Evolutionary conservation across 192 early-diverging fungal species (phyloP), one percentile per base, ranked within the genome.

Genomic region (Phycomyces blakesleeanus): DNA sequence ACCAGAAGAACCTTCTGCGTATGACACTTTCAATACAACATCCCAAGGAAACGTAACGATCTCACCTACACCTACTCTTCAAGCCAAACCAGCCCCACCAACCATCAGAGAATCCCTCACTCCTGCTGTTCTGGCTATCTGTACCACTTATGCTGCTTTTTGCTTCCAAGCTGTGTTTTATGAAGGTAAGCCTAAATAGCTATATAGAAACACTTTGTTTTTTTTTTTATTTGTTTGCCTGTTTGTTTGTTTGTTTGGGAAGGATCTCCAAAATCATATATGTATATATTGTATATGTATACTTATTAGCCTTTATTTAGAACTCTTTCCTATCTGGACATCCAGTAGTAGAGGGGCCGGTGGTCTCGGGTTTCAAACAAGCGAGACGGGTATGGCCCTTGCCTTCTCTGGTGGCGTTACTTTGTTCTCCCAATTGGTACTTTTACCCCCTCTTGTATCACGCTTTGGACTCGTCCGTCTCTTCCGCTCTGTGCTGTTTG

Each of bases 311-410:
- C 8, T 15, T 15, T 47, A 27, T 54, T 16, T 40, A 63, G 68
- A 69, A 55, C 26, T 63, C 5, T 55, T 57, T 29, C 53, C 58
- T 11, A 40, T 69, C 26, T 69, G 56, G 44, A 40, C 61, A 21
- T 51, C 67, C 1, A 68, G 59, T 40, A 56, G 59, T 37, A 57
- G 72, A 16, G 44, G 49, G 9, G 68, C 73, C 6, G 83, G 83
- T 55, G 83, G 83, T 3, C 68, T 85, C 3, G 83, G 79, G 1
- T 78, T 83, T 55, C 61, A 66, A 34, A 54, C 80, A 11, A 70
- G 72, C 12, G 64, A 60, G 29, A 84, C 83, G 42, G 84, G 84
- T 5, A 55, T 75, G 6, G 76, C 80, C 0, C 58, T 83, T 47
- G 66, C 82, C 3, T 51, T 78, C n/a, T 73, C 79, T 0, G 77